Evolutionary conservation across 805 yeast genomes (phyloP).

Genomic region (Saturnispora quitensis): DNA sequence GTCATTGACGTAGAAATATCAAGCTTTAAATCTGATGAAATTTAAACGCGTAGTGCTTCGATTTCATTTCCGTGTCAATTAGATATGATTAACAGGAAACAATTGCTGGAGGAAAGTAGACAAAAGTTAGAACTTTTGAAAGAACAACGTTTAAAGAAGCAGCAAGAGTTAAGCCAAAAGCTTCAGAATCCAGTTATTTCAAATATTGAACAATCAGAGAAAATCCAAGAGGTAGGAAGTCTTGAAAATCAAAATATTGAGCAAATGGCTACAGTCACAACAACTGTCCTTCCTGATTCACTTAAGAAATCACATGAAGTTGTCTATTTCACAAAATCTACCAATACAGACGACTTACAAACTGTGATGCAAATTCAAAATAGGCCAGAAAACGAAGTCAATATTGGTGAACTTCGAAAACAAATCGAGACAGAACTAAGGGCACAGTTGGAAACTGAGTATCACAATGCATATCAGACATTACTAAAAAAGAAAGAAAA

Average conservation of each 20-base stretch:
- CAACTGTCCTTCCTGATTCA: not conserved
- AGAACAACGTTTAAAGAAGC: constrained; percentile 6
- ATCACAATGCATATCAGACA: constrained; percentile 5
- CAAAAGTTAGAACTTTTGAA: constrained; percentile 44
- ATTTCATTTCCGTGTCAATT: not conserved
- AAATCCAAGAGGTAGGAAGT: not conserved
- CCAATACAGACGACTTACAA: constrained; percentile 8
- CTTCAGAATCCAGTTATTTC: not conserved
- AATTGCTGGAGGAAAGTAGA: constrained; percentile 40
- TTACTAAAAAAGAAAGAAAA: not conserved
- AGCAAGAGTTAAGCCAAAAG: not conserved
- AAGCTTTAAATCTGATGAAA: not conserved
- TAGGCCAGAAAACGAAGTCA: constrained; percentile 7
- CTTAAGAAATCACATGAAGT: not conserved
- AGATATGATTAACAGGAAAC: constrained; percentile 20
- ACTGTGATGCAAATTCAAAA: not conserved
- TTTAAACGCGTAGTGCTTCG: not conserved
- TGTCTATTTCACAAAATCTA: constrained; percentile 3
- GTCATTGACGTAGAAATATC: not conserved
- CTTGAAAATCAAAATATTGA: not conserved
- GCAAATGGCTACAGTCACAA: not conserved
- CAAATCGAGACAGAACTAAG: constrained; percentile 1
- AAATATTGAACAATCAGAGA: not conserved
- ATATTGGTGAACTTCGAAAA: constrained; percentile 8
- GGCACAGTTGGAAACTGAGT: constrained; percentile 2